Base-by-base conservation (phyloP, 345 rosid genomes). In the Gossypium longicalyx region DNA sequence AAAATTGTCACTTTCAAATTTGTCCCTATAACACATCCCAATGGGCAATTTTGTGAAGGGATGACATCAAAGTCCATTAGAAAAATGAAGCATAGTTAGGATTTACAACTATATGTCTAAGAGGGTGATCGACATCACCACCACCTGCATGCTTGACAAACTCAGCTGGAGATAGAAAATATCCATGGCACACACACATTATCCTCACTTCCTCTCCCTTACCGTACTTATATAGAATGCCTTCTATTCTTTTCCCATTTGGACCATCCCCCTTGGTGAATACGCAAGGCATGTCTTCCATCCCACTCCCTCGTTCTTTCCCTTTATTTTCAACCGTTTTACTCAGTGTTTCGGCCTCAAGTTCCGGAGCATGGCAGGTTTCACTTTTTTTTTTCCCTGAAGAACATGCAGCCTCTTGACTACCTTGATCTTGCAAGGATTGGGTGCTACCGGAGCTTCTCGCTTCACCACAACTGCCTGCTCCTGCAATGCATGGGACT, bases 81-180 rank as follows among this genome's bases (percentile, higher is more conserved):
- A 53, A 66, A 60, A 82, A 61, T 41, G 91, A 80, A 78, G 83
- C 65, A 60, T 87, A 74, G 38, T 85, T 81, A 72, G 90, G 85
- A 80, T 86, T 89, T 77, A 89, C 86, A 22, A 91, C 94, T 64
- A 91, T 91, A 78, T 87, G 97, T 71, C 86, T 76, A 22, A 91
- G 94, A 0, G 97, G 94, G 73, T 89, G 87, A 76, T 87, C 90
- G 0, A 90, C 91, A 25, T 87, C 88, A 13, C 86, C 82, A 0
- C 97, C 94, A 0, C 97, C 97, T 23, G 94, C 94, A n/a, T 91
- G 97, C 82, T 87, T 88, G 38, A 91, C 94, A 71, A 91, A 91
- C 85, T 90, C 94, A 0, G 93, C 91, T 0, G 97, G 94, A 2
- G 97, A 81, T 58, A 81, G 87, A 80, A 91, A 91, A 78, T 77